Conservation (phyloP, 805 yeast genomes). For the Metschnikowia lochheadii region DNA sequence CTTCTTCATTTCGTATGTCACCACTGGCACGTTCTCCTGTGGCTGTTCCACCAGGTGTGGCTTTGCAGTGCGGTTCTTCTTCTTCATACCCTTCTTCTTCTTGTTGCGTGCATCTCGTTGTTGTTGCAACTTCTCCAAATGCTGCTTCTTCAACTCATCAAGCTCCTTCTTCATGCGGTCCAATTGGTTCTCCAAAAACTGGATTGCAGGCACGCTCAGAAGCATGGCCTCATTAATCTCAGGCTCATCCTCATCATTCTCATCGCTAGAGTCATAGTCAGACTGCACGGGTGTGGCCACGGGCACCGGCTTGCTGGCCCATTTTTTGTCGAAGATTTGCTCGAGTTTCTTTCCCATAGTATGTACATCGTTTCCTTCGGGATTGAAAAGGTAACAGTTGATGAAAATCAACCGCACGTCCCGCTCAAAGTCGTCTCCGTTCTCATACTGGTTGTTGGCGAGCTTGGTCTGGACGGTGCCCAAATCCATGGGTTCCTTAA, state of each 20-base stretch:
- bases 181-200: constrained; percentile 81
- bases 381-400: constrained; percentile 90
- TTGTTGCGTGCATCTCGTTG: constrained; percentile 54
- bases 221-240: constrained; percentile 51
- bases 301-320: constrained; percentile 64
- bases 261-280: constrained; percentile 39
- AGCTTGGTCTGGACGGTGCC: constrained; percentile 78
- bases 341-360: constrained; percentile 93
- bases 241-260: constrained; percentile 51
- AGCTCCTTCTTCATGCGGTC: constrained; percentile 82
- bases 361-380: constrained; percentile 95
- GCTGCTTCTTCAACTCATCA: constrained; percentile 74
- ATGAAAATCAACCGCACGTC: constrained; percentile 81
- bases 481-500: constrained; percentile 93
- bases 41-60: constrained; percentile 23
- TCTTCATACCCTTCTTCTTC: constrained; percentile 34
- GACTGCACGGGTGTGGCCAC: constrained; percentile 69
- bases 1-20: constrained; percentile 95
- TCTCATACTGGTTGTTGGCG: constrained; percentile 81
- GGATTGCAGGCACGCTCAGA: constrained; percentile 84
- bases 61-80: constrained; percentile 23
- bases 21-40: constrained; percentile 35
- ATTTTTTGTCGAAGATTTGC: constrained; percentile 76
- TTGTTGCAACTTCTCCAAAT: constrained; percentile 60
- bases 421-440: constrained; percentile 79